Evolutionary conservation across 306 rosid species (phyloP), one percentile per base, ranked within the genome.

Genomic region (Acacia crassicarpa): DNA sequence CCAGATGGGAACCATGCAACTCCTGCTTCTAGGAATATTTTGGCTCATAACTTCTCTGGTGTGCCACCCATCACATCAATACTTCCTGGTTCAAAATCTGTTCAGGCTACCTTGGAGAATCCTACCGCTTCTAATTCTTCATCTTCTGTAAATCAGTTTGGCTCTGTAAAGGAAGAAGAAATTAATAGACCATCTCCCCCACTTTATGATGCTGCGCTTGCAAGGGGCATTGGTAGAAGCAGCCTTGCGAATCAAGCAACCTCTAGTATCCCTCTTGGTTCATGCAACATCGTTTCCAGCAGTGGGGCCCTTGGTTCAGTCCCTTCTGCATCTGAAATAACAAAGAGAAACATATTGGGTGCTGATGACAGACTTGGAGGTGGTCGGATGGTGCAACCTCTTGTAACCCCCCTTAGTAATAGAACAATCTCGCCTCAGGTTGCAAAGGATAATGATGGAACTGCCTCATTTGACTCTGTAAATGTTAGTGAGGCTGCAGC

Each of bases 321-420:
- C 41, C 86, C 96, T 74, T 87, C 88, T 11, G 85, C 81, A 51
- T 83, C 94, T 49, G 97, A 93, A 33, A 78, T 93, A 35, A 71
- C 93, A 9, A 93, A 91, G 88, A 90, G 91, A 85, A 93, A 90
- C 86, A 82, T 90, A 75, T 77, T 91, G 88, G 92, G 86, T 78
- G 82, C 88, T 49, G 97, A 93, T 40, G 97, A 93, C 69, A 85
- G 91, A 87, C 80, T 89, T 71, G 91, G 92, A 74, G 87, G 84
- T 81, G 86, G 90, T 84, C 86, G 92, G 59, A 66, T 87, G 82
- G 92, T 75, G 69, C 95, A 84, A 81, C 87, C 95, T 67, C 84
- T 91, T 67, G 86, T 76, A 73, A 90, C 97, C 44, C 91, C 97
- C 61, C 15, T 88, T 77, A 87, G 92, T 83, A 90, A 80, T 59